A percentile compares a stretch with the other conserved stretches of the same genome.
Evolutionary conservation across 495 filamentous ascomycete genomes (phyloP).

Genomic region (Polyplosphaeria fusca): DNA sequence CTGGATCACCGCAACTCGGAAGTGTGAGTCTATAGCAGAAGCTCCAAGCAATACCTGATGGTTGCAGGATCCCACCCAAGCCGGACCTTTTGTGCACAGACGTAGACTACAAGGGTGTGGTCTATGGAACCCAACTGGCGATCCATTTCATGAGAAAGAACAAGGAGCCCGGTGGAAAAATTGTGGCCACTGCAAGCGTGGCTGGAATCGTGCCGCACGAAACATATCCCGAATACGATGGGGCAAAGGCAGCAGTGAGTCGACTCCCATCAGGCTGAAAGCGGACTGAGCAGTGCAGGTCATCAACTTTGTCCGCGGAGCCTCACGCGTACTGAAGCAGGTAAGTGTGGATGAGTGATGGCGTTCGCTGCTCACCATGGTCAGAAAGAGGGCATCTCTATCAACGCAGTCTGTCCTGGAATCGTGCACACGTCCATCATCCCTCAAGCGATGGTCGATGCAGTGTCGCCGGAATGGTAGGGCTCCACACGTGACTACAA

Average conservation of each 20-base stretch:
- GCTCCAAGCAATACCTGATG: conserved; percentile 22
- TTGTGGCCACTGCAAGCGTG: conserved; percentile 41
- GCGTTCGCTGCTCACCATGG: conserved; percentile 1
- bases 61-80: conserved; percentile 38
- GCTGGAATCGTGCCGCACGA: conserved; percentile 41
- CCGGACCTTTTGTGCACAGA: conserved; percentile 42
- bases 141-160: conserved; percentile 48
- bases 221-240: conserved; percentile 44
- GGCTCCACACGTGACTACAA: not conserved
- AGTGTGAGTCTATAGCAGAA: conserved; percentile 8
- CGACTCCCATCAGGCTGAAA: not conserved
- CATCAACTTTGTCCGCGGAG: conserved; percentile 41
- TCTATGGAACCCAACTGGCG: conserved; percentile 45
- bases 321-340: conserved; percentile 37
- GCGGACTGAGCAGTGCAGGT: not conserved
- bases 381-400: conserved; percentile 42
- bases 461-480: conserved; percentile 36
- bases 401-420: conserved; percentile 40
- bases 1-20: conserved; percentile 33
- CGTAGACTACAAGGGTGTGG: conserved; percentile 45
- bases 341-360: conserved; percentile 6
- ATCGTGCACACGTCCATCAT: conserved; percentile 43
- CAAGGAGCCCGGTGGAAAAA: conserved; percentile 39
- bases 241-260: conserved; percentile 43
- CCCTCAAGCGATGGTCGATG: conserved; percentile 40